phyloP scores from a whole-genome alignment of 108 stramenopile species.

The Nitzschia sp. region DNA sequence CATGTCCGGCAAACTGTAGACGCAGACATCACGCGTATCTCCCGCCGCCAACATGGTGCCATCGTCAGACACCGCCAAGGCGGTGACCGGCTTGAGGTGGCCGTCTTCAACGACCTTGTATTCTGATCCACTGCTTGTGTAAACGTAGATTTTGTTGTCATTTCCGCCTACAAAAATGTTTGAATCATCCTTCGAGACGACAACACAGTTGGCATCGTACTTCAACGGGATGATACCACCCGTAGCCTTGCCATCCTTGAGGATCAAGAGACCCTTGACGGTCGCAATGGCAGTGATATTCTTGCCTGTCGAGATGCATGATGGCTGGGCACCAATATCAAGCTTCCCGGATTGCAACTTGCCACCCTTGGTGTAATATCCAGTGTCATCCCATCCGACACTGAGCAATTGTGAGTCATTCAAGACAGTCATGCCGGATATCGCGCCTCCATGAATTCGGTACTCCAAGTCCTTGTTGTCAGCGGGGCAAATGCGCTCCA shows the following conservation, averaged over 20 bases:
- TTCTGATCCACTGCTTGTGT: conserved; percentile 48
- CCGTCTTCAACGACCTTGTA: conserved; percentile 58
- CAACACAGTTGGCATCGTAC: conserved; percentile 76
- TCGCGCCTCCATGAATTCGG: conserved; percentile 74
- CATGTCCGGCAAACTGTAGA: conserved; percentile 57
- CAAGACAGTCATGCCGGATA: conserved; percentile 53
- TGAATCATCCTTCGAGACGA: conserved; percentile 72
- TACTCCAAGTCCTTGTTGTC: conserved; percentile 50
- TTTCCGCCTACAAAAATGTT: conserved; percentile 92
- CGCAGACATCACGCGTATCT: conserved; percentile 80
- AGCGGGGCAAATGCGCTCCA: conserved; percentile 41
- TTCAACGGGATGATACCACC: conserved; percentile 43
- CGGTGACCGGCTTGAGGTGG: conserved; percentile 80
- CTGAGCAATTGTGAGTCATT: conserved; percentile 58
- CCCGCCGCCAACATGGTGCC: conserved; percentile 84
- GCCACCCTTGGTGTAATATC: conserved; percentile 51
- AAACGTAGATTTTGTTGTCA: conserved; percentile 90
- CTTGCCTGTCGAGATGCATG: conserved; percentile 64
- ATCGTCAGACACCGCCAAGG: conserved; percentile 85
- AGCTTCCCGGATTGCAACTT: conserved; percentile 40
- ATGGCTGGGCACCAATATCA: conserved; percentile 85
- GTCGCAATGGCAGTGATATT: conserved; percentile 75
- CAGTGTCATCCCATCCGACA: conserved; percentile 92
- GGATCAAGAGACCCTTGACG: conserved; percentile 63
- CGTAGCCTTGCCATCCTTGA: conserved; percentile 48